A percentile compares a stretch with the other conserved stretches of the same genome.
These are phyloP conservation scores for Zygosaccharomyces sapae DNA, from an alignment of 1,139 yeast species.

Conservation along the genomic window DNA sequence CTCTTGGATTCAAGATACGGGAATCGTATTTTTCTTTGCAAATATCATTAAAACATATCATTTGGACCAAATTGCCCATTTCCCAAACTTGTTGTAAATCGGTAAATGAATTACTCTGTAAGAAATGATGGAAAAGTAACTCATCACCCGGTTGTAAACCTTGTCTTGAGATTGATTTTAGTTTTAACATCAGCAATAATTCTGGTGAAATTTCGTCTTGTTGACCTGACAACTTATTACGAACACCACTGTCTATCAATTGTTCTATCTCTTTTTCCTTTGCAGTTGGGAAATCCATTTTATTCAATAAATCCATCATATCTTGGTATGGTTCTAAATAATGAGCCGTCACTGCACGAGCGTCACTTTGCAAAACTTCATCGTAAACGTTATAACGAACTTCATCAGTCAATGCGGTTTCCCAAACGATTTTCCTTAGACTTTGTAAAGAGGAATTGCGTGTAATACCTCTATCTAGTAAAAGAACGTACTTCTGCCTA, in stretches of 20 bases:
- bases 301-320: slow-evolving; percentile 29
- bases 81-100: slow-evolving; percentile 31
- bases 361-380: slow-evolving; percentile 30
- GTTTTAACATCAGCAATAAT: slow-evolving; percentile 26
- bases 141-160: slow-evolving; percentile 35
- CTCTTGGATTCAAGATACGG: slow-evolving; percentile 27
- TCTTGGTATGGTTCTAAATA: slow-evolving; percentile 33
- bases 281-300: slow-evolving; percentile 29
- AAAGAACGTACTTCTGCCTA: slow-evolving; percentile 34
- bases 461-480: slow-evolving; percentile 30
- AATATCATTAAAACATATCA: slow-evolving; percentile 33
- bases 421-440: slow-evolving; percentile 43
- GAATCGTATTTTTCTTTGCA: slow-evolving; percentile 31
- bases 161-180: slow-evolving; percentile 32
- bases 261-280: slow-evolving; percentile 33
- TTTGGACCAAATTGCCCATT: slow-evolving; percentile 31
- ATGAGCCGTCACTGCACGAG: slow-evolving; percentile 26
- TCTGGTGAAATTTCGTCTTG: slow-evolving; percentile 19
- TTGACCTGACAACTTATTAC: slow-evolving; percentile 21
- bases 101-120: slow-evolving; percentile 21
- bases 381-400: slow-evolving; percentile 37
- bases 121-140: slow-evolving; percentile 31
- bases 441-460: slow-evolving; percentile 39
- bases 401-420: slow-evolving; percentile 38
- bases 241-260: slow-evolving; percentile 23